Base-by-base conservation (phyloP, 148 eudicot species). In the Camellia granthamiana region DNA sequence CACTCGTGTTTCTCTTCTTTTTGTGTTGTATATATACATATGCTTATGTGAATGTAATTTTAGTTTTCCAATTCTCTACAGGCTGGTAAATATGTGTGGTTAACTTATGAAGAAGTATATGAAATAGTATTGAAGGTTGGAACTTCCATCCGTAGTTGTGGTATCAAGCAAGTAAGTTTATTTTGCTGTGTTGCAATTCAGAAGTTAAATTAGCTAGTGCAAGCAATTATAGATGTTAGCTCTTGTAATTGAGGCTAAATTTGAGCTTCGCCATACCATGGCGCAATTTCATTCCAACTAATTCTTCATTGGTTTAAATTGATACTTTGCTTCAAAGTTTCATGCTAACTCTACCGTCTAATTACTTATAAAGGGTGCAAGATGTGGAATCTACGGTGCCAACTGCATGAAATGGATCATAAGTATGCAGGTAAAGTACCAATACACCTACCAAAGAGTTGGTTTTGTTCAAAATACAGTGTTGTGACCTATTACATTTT, bases 371-470 rank as follows among this genome's bases (percentile, higher is more conserved):
- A 86, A 97, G 99, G 98, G 95, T 64, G 91, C 80, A 18, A 81
- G 89, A 75, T 97, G 99, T 88, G 99, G 98, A 59, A 97, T 97
- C 65, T 92, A 90, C 75, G 91, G 99, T 63, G 91, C 85, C 21
- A 97, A 97, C 84, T 94, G 94, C 81, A 80, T 92, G 2, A 89
- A 89, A 56, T 97, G 99, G 99, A 90, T 94, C 59, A 81, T 97
- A 83, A 91, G 91, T 79, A 97, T 97, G 99, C 93, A 96, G 94
- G 99, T 95, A 89, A 9, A 44, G 3, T 70, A 21, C 38, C 38
- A 14, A 77, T 61, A 10, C 11, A 41, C 14, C 61, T 23, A 11
- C 7, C n/a, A 49, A 30, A 23, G 3, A 44, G 21, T 43, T 61
- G 59, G 14, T 46, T 60, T 21, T 59, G 66, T 44, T 59, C 52